Conservation (phyloP, 306 rosid genomes). For the Cyamopsis tetragonoloba region DNA sequence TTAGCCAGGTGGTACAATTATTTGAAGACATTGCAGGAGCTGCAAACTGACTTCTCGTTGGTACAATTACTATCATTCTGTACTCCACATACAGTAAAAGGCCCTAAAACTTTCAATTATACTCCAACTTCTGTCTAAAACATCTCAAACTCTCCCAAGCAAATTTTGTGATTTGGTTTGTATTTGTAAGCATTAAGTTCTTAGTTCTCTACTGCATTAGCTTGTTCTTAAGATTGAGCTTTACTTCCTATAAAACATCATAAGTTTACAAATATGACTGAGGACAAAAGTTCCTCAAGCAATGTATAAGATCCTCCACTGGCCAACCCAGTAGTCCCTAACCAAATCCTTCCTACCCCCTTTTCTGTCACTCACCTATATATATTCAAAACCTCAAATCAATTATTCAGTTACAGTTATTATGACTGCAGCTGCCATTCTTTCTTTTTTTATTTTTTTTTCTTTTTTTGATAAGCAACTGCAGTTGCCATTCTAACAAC, state of each 20-base stretch:
- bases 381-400: too few species aligned
- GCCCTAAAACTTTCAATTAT: not conserved
- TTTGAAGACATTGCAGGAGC: not conserved
- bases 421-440: too few species aligned
- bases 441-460: too few species aligned
- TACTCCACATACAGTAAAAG: not conserved
- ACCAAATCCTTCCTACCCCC: too few species aligned
- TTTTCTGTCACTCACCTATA: too few species aligned
- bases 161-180: not conserved
- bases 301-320: not conserved
- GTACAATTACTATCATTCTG: not conserved
- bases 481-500: too few species aligned
- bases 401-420: too few species aligned
- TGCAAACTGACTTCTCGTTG: not conserved
- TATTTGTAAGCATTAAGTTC: not conserved
- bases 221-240: conserved; percentile 25
- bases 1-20: not conserved
- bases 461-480: too few species aligned
- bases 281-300: too few species aligned
- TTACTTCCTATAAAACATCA: conserved; percentile 27
- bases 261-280: not conserved
- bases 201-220: not conserved
- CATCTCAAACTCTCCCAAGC: not conserved
- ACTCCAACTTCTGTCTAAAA: not conserved
- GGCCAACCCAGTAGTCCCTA: not conserved